Base-by-base conservation (phyloP, 306 rosid species). In the Prunus davidiana region DNA sequence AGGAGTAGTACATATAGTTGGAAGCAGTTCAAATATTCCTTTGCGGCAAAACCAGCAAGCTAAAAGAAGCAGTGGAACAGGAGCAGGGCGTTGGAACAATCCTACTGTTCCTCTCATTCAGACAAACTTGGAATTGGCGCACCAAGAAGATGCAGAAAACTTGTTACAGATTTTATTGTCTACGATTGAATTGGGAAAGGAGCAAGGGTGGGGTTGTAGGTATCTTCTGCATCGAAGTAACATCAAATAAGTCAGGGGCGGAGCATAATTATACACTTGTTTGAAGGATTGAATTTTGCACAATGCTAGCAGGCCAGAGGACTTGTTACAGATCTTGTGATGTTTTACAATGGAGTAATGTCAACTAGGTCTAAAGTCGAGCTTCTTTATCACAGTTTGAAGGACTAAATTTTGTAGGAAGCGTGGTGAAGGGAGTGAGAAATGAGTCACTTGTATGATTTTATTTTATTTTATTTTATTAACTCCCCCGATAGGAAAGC, bases 61-160 rank as follows among this genome's bases (percentile, higher is more conserved):
- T 22, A 92, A 85, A 79, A 74, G 80, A 72, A 82, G 85, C 34
- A 43, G 84, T 65, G 86, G 84, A 84, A 61, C 71, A 3, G 82
- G 86, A 80, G 58, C 85, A 1, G 86, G 77, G 24, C 82, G 83
- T 20, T 92, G 91, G 93, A 88, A 66, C 78, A 87, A 85, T 83
- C 94, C 93, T 27, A 89, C 88, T 10, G 92, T 88, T 82, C 98
- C 98, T 15, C 89, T 92, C 61, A 85, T 88, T 67, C 96, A 90
- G 81, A 92, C 97, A 16, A 87, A 84, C 86, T 74, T 95, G 78
- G 97, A 92, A 82, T 84, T 95, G 41, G 80, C 82, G 57, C 20
- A 24, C 22, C 69, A 76, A 51, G 89, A 89, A 84, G 93, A 92
- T 72, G 97, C 92, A 10, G 74, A 81, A 64, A 84, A 78, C 75